phyloP scores from a whole-genome alignment of 2,329 filamentous ascomycete genomes.

The Sarocladium kiliense region DNA sequence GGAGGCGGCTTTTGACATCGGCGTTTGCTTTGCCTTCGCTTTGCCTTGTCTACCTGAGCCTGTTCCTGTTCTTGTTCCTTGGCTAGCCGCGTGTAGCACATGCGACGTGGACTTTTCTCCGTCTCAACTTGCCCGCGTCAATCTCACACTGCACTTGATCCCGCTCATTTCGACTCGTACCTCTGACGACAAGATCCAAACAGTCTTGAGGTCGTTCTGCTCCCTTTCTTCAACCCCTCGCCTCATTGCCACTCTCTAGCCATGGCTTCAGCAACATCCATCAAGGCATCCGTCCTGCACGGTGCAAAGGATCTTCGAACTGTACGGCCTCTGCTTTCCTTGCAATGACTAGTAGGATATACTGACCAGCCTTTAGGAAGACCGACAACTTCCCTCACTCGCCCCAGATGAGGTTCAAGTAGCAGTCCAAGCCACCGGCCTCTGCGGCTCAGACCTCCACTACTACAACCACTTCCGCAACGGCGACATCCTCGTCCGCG shows the following conservation, averaged over 20 bases:
- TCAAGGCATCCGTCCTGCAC: conserved; percentile 50
- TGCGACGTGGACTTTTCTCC: too few relatives aligned
- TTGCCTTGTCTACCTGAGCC: too few relatives aligned
- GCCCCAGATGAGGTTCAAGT: conserved; percentile 54
- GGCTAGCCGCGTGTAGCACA: too few relatives aligned
- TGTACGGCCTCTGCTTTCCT: conserved; percentile 26
- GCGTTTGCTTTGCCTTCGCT: background rate
- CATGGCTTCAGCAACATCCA: conserved; percentile 13
- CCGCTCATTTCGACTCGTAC: too few relatives aligned
- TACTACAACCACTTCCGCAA: conserved; percentile 64
- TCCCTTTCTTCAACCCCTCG: too few relatives aligned
- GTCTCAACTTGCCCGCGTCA: too few relatives aligned
- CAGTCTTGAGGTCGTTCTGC: too few relatives aligned
- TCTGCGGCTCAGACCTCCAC: conserved; percentile 64
- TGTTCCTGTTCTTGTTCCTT: too few relatives aligned
- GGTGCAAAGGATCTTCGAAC: conserved; percentile 45
- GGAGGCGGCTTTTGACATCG: background rate
- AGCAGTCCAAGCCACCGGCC: conserved; percentile 54
- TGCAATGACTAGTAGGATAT: background rate
- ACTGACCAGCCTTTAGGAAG: conserved; percentile 38
- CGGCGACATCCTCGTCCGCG: conserved; percentile 57
- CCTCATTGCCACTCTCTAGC: background rate
- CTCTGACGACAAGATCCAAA: too few relatives aligned
- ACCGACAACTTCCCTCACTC: conserved; percentile 48
- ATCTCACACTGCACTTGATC: too few relatives aligned